These are phyloP conservation scores for Saccharomyces hybrid DNA, from an alignment of 1,139 yeast species.

Conservation along the genomic window DNA sequence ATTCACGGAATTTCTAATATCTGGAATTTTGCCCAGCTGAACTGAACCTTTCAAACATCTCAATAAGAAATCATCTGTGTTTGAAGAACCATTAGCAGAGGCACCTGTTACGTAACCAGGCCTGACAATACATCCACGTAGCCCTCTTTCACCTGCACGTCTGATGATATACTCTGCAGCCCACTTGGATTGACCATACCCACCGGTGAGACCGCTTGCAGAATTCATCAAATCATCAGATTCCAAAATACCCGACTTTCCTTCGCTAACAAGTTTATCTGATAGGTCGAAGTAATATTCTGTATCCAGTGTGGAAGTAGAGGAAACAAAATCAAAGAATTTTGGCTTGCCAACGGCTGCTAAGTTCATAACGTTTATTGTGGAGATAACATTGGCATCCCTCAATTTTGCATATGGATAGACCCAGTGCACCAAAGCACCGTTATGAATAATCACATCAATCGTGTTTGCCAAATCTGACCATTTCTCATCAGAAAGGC, in stretches of 20 bases:
- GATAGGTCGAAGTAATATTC: constrained; percentile 73
- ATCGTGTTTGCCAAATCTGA: constrained; percentile 44
- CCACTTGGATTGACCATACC: constrained; percentile 99
- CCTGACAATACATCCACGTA: constrained; percentile 81
- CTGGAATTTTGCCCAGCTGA: constrained; percentile 80
- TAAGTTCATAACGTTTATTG: constrained; percentile 75
- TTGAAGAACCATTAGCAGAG: constrained; percentile 74
- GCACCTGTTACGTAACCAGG: constrained; percentile 97
- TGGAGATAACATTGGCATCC: constrained; percentile 87
- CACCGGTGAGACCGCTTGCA: constrained; percentile 72
- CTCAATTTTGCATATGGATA: constrained; percentile 86
- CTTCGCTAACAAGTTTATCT: constrained; percentile 57
- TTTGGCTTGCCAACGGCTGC: constrained; percentile 81
- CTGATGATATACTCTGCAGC: constrained; percentile 86
- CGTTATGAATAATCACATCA: constrained; percentile 89
- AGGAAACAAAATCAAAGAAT: constrained; percentile 83
- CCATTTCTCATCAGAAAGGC: constrained; percentile 58
- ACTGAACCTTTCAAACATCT: constrained; percentile 93
- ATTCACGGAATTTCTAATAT: constrained; percentile 78
- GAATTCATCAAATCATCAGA: constrained; percentile 79
- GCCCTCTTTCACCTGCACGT: constrained; percentile 78
- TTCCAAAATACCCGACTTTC: constrained; percentile 69
- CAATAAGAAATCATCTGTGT: constrained; percentile 91
- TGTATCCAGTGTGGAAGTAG: constrained; percentile 87
- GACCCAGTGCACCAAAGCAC: constrained; percentile 98